These are phyloP conservation scores for Penicillium manginii DNA, from an alignment of 495 filamentous ascomycete species.

Conservation along the genomic window DNA sequence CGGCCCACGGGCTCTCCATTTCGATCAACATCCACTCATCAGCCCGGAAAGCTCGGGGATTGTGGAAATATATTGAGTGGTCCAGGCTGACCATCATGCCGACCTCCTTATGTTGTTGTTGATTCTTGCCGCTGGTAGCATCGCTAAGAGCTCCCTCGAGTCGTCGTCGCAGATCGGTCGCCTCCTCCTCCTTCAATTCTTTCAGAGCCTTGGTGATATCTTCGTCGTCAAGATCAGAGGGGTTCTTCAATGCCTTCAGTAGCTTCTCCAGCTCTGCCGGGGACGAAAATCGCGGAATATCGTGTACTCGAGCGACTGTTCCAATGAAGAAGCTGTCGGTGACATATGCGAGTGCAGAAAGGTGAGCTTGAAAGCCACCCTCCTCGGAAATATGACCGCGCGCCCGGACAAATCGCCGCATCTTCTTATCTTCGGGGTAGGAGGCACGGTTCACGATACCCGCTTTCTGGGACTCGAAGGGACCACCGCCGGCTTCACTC, in stretches of 20 bases:
- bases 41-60: conserved; percentile 73
- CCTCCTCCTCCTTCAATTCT: conserved; percentile 49
- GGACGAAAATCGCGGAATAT: conserved; percentile 64
- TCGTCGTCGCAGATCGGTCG: conserved; percentile 41
- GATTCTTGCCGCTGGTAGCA: conserved; percentile 22
- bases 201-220: conserved; percentile 44
- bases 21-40: conserved; percentile 96
- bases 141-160: conserved; percentile 41
- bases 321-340: conserved; percentile 91
- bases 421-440: conserved; percentile 65
- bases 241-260: conserved; percentile 49
- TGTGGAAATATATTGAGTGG: conserved; percentile 94
- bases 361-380: conserved; percentile 78
- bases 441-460: conserved; percentile 51
- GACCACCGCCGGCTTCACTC: conserved; percentile 40
- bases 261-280: conserved; percentile 40
- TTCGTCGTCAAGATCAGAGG: conserved; percentile 49
- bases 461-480: conserved; percentile 45
- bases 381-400: conserved; percentile 69
- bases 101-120: conserved; percentile 48
- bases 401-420: conserved; percentile 79
- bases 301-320: conserved; percentile 77
- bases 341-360: conserved; percentile 89
- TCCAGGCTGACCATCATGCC: conserved; percentile 98
- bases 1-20: conserved; percentile 93